Conservation (phyloP, 2,329 filamentous ascomycete genomes). For the Cyclaneusma minus region DNA sequence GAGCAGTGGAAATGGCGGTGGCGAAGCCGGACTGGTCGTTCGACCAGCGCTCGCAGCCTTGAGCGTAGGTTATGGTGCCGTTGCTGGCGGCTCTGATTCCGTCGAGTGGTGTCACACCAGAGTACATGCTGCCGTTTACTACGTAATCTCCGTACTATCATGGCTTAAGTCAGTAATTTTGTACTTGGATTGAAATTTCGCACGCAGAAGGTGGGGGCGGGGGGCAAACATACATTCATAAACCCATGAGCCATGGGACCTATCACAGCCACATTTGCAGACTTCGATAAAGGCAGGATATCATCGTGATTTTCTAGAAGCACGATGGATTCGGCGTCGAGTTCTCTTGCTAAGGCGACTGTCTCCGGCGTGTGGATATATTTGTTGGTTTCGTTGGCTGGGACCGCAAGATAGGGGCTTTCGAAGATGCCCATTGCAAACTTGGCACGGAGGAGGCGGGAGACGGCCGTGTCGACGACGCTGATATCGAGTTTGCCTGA, state of each 20-base stretch:
- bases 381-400: slow-evolving; percentile 35
- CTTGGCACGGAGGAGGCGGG: slow-evolving; percentile 49
- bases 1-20: slow-evolving; percentile 48
- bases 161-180: background rate
- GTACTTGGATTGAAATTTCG: too few relatives aligned
- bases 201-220: slow-evolving; percentile 11
- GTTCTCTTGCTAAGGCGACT: slow-evolving; percentile 49
- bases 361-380: slow-evolving; percentile 55
- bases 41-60: slow-evolving; percentile 62
- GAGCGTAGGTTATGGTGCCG: slow-evolving; percentile 45
- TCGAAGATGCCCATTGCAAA: slow-evolving; percentile 59
- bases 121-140: slow-evolving; percentile 44
- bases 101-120: slow-evolving; percentile 53
- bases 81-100: slow-evolving; percentile 47
- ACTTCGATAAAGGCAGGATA: slow-evolving; percentile 49
- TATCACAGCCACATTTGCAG: slow-evolving; percentile 56
- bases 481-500: slow-evolving; percentile 42
- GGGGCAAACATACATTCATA: slow-evolving; percentile 41
- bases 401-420: slow-evolving; percentile 45
- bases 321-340: slow-evolving; percentile 69
- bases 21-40: slow-evolving; percentile 50
- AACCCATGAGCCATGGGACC: slow-evolving; percentile 60
- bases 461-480: slow-evolving; percentile 49
- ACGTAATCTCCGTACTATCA: slow-evolving; percentile 59
- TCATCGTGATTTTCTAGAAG: slow-evolving; percentile 61